These are phyloP conservation scores for Xylaria nigripes DNA, from an alignment of 495 filamentous ascomycete species.

Conservation along the genomic window DNA sequence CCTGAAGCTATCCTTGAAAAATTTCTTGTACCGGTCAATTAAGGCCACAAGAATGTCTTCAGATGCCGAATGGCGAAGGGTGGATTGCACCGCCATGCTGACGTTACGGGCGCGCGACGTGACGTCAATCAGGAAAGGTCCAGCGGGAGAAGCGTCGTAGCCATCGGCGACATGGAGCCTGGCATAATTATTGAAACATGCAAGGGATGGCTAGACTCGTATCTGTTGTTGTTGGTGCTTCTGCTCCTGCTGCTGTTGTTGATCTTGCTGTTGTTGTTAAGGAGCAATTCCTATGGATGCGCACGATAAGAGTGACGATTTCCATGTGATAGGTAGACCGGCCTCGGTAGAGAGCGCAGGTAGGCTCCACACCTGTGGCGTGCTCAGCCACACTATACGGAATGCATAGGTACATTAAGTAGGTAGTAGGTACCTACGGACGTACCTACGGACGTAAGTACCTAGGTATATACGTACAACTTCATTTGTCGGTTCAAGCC, in stretches of 20 bases:
- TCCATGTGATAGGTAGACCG: constrained; percentile 8
- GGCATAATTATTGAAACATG: constrained; percentile 4
- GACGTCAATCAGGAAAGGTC: constrained; percentile 17
- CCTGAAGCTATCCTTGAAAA: constrained; percentile 52
- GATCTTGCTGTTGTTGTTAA: not conserved
- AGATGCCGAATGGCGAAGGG: constrained; percentile 54
- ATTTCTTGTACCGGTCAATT: constrained; percentile 54
- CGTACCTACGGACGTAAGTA: not conserved
- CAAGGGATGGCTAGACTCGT: not conserved
- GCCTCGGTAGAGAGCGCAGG: constrained; percentile 2
- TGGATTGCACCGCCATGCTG: constrained; percentile 80
- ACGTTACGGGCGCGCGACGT: constrained; percentile 15
- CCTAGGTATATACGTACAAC: too few relatives aligned
- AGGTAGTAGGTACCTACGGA: not conserved
- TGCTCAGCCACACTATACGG: too few relatives aligned
- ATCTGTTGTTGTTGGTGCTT: not conserved
- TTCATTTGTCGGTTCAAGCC: too few relatives aligned
- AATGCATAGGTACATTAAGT: not conserved
- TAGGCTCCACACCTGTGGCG: not conserved
- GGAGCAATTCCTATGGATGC: not conserved
- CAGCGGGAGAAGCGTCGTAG: constrained; percentile 5
- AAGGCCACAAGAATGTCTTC: constrained; percentile 63
- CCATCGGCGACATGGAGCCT: constrained; percentile 4
- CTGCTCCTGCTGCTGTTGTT: not conserved
- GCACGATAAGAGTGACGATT: not conserved